Evolutionary conservation across 2,329 filamentous ascomycete species (phyloP), one percentile per base, ranked within the genome.

Genomic region (Fusarium lyarnte): DNA sequence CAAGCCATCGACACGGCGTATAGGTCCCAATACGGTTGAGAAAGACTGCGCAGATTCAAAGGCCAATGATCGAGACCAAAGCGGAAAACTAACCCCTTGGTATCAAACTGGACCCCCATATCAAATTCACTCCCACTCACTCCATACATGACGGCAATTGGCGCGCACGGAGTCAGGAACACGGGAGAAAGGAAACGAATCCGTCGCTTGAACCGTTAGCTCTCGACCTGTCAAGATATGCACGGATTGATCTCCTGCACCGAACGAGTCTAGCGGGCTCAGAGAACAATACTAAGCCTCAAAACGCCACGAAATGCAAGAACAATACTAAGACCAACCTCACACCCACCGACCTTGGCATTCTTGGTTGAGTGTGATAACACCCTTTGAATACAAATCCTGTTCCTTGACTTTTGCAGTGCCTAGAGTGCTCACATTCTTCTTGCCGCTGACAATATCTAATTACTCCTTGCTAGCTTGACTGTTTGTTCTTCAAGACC

Each of bases 231-330:
- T 73, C 66, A 68, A 73, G 66, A 54, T 60, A 63, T 69, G 71
- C 71, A 73, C 67, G 67, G 55, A 45, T 70, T 55, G 42, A 69
- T 68, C 42, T 42, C 36, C 62, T 58, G 49, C 46, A 42, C 61
- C 17, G 42, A 66, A 66, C 33, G 35, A 63, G 62, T 49, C 35
- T 52, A 64, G 65, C 46, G 58, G 49, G 43, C 23, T 7, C 33
- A 72, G 66, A 77, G 72, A 80, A 81, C 80, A 81, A 81, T 81
- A 79, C 74, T 74, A 80, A 80, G 74, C 64, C 51, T 35, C 62
- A 49, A 65, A 67, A 66, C 72, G 78, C 77, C 79, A 78, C 77
- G 68, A 71, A 76, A 70, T 63, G 65, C 58, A 55, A 72, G 73
- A 81, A 81, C 79, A 81, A 81, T 81, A 77, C 72, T 72, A 81